Base-by-base conservation (phyloP, 164 flowering plant species). In the Piper longum region DNA sequence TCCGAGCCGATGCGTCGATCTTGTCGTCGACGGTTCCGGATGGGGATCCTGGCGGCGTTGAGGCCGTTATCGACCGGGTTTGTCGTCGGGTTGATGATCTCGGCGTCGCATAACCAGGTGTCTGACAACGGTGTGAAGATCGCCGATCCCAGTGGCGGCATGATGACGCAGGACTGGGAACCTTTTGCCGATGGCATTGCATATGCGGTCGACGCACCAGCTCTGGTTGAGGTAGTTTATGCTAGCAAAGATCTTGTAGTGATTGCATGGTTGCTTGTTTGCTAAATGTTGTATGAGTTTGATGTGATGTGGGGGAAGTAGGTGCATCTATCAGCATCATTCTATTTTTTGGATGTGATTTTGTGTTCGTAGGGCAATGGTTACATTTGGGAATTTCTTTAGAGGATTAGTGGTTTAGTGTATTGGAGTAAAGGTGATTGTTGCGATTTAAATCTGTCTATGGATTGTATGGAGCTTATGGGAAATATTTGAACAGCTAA, bases 161-260 rank as follows among this genome's bases (percentile, higher is more conserved):
- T 92, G 98, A 75, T 92, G 68, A 76, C 91, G 4, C 93, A 87
- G 72, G 76, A 73, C 0, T 92, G 96, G 98, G 98, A 92, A 74
- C 97, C 98, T 14, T 89, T 92, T 58, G 93, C 98, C 19, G 89
- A 92, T 68, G 68, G 82, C n/a, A 70, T 89, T 5, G 96, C 89
- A 16, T 82, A 82, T 74, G 90, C 89, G 12, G 62, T 76, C 2
- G 74, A 80, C 70, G 57, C 95, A 1, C 61, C 72, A 45, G 61
- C 77, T 48, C 83, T 91, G 43, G 54, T 89, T 54, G 72, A 70
- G 81, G 97, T 65, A 5, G 14, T 9, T 48, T 5, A 9, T 48
- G 9, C 9, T 26, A 26, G 36, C 36, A 26, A 26, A 26, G 36
- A 2, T 26, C 36, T 26, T 26, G 36, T 26, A 26, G 36, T 26